Evolutionary conservation across 495 filamentous ascomycete species (phyloP).

Genomic region (Xylaria sp.): DNA sequence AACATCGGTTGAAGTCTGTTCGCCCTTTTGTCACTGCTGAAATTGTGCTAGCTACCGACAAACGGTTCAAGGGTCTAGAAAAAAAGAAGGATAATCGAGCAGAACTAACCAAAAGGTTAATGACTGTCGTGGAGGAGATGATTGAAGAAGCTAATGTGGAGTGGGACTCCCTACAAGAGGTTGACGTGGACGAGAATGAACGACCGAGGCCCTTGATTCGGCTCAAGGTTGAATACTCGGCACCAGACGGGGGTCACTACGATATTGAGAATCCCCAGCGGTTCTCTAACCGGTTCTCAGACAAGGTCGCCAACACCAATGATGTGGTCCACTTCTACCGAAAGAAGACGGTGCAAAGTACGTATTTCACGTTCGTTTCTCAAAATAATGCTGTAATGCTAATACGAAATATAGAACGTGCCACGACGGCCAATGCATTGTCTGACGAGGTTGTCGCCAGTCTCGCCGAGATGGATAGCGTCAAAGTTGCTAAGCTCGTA

Average conservation of each 20-base stretch:
- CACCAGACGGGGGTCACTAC: slow-evolving; percentile 84
- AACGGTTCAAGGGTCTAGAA: slow-evolving; percentile 75
- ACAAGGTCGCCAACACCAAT: slow-evolving; percentile 89
- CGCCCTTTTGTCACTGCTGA: slow-evolving; percentile 90
- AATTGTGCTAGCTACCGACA: slow-evolving; percentile 77
- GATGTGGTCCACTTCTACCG: slow-evolving; percentile 94
- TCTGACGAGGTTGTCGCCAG: slow-evolving; percentile 66
- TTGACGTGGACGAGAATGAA: slow-evolving; percentile 60
- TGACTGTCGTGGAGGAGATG: slow-evolving; percentile 77
- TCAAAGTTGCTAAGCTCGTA: slow-evolving; percentile 89
- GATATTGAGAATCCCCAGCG: slow-evolving; percentile 96
- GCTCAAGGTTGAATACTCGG: slow-evolving; percentile 87
- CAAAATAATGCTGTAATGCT: slow-evolving; percentile 26
- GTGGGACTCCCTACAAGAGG: slow-evolving; percentile 77
- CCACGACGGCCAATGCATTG: slow-evolving; percentile 53
- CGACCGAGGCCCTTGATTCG: slow-evolving; percentile 84
- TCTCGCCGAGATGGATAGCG: slow-evolving; percentile 68
- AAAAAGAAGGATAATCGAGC: slow-evolving; percentile 82
- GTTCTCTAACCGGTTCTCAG: slow-evolving; percentile 92
- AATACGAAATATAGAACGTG: slow-evolving; percentile 34
- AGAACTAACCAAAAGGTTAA: slow-evolving; percentile 78
- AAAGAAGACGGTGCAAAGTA: slow-evolving; percentile 70
- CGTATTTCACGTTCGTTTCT: neutral
- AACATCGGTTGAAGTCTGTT: slow-evolving; percentile 84
- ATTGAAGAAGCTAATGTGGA: slow-evolving; percentile 83